phyloP scores from a whole-genome alignment of 257 asterid genomes.

The Ocimum tenuiflorum region DNA sequence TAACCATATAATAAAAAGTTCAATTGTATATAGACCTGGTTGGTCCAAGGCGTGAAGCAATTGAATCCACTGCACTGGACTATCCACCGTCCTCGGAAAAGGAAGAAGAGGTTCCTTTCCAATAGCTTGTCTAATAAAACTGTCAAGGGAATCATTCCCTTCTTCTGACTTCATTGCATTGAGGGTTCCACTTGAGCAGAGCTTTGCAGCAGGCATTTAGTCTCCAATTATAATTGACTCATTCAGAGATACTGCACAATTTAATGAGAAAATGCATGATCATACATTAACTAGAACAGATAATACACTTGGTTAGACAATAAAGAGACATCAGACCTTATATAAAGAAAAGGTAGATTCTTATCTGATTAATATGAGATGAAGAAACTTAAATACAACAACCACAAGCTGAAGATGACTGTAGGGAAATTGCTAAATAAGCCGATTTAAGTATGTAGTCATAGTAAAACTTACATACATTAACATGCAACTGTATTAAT shows the following conservation, averaged over 20 bases:
- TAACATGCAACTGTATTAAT: too few species aligned
- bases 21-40: slow-evolving; percentile 45
- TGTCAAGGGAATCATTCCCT: slow-evolving; percentile 60
- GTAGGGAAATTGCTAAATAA: not conserved
- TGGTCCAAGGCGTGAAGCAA: slow-evolving; percentile 71
- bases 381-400: not conserved
- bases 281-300: not conserved
- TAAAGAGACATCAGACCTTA: not conserved
- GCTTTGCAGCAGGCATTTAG: slow-evolving; percentile 66
- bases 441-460: not conserved
- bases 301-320: not conserved
- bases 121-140: slow-evolving; percentile 51
- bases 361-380: slow-evolving; percentile 16
- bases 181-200: slow-evolving; percentile 43
- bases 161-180: slow-evolving; percentile 62
- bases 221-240: slow-evolving; percentile 27
- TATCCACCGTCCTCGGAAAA: slow-evolving; percentile 61
- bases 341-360: slow-evolving; percentile 4
- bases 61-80: slow-evolving; percentile 79
- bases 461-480: too few species aligned
- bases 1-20: not conserved
- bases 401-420: not conserved
- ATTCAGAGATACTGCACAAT: slow-evolving; percentile 28
- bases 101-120: slow-evolving; percentile 72
- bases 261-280: slow-evolving; percentile 5